Evolutionary conservation across 208 protist genomes (phyloP).

Genomic region (Leishmania aethiopica): DNA sequence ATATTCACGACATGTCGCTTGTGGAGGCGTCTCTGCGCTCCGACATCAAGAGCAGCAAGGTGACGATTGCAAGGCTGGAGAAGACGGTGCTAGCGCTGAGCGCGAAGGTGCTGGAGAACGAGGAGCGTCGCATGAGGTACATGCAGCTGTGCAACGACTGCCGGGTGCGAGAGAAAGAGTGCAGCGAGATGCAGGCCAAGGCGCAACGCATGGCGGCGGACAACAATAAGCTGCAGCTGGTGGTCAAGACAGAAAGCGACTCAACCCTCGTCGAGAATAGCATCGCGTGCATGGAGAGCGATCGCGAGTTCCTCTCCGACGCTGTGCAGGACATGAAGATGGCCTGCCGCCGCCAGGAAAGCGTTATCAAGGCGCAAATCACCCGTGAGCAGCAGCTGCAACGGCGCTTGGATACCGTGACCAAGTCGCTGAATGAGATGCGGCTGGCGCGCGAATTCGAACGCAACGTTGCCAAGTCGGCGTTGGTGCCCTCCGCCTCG

Average conservation of each 20-base stretch:
- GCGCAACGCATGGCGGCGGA: conserved; percentile 50
- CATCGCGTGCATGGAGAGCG: conserved; percentile 68
- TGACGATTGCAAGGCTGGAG: conserved; percentile 79
- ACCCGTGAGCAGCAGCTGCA: conserved; percentile 86
- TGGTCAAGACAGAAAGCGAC: conserved; percentile 48
- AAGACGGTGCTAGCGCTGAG: conserved; percentile 51
- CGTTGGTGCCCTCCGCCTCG: conserved; percentile 68
- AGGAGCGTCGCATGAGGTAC: conserved; percentile 52
- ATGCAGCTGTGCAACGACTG: conserved; percentile 77
- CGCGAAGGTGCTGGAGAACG: conserved; percentile 37
- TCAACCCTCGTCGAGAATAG: conserved; percentile 55
- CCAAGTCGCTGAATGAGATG: conserved; percentile 81
- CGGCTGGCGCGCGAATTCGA: conserved; percentile 81
- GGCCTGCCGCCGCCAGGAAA: conserved; percentile 74
- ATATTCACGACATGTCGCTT: conserved; percentile 69
- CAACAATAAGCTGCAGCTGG: conserved; percentile 34
- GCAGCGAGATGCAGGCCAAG: conserved; percentile 59
- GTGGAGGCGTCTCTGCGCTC: conserved; percentile 53
- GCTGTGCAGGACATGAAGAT: conserved; percentile 69
- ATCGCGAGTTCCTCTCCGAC: conserved; percentile 77
- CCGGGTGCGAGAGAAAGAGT: conserved; percentile 72
- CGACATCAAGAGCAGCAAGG: conserved; percentile 62
- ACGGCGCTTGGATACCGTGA: conserved; percentile 70
- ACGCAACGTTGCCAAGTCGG: conserved; percentile 71
- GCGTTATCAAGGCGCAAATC: conserved; percentile 80